phyloP scores from a whole-genome alignment of 2,329 filamentous ascomycete genomes.

The Exophiala bonariae region DNA sequence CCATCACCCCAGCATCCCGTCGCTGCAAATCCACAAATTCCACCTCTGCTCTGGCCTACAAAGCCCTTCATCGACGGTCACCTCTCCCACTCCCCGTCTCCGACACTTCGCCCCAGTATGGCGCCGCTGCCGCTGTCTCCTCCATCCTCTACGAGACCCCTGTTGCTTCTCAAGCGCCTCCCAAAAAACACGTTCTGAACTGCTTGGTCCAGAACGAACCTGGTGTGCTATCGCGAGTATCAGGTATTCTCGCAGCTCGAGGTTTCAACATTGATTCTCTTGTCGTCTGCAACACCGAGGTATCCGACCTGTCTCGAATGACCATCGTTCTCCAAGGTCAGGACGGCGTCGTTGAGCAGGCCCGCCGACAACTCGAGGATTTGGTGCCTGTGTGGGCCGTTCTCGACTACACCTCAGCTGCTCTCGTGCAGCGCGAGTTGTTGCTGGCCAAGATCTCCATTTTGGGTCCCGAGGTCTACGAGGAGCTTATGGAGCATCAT shows the following conservation, averaged over 20 bases:
- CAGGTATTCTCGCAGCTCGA: conserved; percentile 89
- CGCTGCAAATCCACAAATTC: conserved; percentile 54
- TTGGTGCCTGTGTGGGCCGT: conserved; percentile 98
- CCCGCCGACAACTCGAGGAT: conserved; percentile 90
- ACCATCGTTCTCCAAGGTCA: conserved; percentile 96
- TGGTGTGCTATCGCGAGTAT: conserved; percentile 92
- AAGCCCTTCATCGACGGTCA: conserved; percentile 88
- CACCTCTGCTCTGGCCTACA: conserved; percentile 94
- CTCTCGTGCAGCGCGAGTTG: conserved; percentile 92
- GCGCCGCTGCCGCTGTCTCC: conserved; percentile 88
- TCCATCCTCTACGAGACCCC: conserved; percentile 99
- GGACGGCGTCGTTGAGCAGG: conserved; percentile 96
- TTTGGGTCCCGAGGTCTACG: conserved; percentile 95
- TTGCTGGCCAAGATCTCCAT: conserved; percentile 96
- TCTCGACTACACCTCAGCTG: conserved; percentile 88
- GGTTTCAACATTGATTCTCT: conserved; percentile 99
- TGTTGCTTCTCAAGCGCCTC: conserved; percentile 74
- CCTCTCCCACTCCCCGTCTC: conserved; percentile 79
- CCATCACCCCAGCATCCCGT: conserved; percentile 14
- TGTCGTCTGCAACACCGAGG: conserved; percentile 96
- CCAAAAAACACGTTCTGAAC: conserved; percentile 95
- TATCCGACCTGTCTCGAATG: conserved; percentile 96
- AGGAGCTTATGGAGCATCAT: conserved; percentile 93
- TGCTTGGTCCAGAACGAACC: conserved; percentile 99
- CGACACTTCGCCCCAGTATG: conserved; percentile 75